Evolutionary conservation across 164 flowering plant species (phyloP).

Genomic region (Magnolia kwangsiensis): DNA sequence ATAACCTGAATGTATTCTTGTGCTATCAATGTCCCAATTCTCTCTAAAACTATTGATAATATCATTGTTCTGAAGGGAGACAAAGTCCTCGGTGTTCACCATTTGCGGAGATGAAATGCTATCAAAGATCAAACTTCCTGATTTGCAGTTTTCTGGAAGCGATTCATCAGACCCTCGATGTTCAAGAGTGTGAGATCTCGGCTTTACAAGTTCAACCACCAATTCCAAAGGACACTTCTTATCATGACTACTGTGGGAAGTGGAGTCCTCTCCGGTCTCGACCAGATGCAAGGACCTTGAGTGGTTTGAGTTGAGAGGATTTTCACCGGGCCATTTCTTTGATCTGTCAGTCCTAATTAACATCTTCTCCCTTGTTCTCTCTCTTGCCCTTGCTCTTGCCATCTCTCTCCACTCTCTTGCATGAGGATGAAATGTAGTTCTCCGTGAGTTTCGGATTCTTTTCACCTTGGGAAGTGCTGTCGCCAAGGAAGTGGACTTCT

Average conservation of each 20-base stretch:
- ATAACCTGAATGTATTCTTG: constrained; percentile 1
- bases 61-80: constrained; percentile 8
- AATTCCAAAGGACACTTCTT: constrained; percentile 13
- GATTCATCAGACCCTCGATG: no score
- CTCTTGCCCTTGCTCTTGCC: constrained; percentile 62
- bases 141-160: constrained; percentile 6
- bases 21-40: constrained; percentile 13
- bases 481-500: not conserved
- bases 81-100: constrained; percentile 12
- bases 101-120: constrained; percentile 20
- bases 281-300: constrained; percentile 13
- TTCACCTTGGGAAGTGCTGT: constrained; percentile 16
- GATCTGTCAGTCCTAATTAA: constrained; percentile 12
- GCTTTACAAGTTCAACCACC: constrained; percentile 21
- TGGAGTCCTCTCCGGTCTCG: constrained; percentile 27
- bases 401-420: constrained; percentile 40
- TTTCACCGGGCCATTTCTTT: constrained; percentile 2
- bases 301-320: constrained; percentile 4
- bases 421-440: constrained; percentile 14
- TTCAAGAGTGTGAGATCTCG: not conserved
- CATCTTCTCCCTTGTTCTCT: constrained; percentile 41
- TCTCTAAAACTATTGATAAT: constrained; percentile 6
- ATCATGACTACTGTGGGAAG: constrained; percentile 17
- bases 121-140: constrained; percentile 19
- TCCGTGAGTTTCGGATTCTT: constrained; percentile 17